Percentiles rank a stretch among this genome's conserved stretches.
These are phyloP conservation scores for Globisporangium heterothallicum DNA, from an alignment of 352 stramenopile genomes.

Conservation along the genomic window DNA sequence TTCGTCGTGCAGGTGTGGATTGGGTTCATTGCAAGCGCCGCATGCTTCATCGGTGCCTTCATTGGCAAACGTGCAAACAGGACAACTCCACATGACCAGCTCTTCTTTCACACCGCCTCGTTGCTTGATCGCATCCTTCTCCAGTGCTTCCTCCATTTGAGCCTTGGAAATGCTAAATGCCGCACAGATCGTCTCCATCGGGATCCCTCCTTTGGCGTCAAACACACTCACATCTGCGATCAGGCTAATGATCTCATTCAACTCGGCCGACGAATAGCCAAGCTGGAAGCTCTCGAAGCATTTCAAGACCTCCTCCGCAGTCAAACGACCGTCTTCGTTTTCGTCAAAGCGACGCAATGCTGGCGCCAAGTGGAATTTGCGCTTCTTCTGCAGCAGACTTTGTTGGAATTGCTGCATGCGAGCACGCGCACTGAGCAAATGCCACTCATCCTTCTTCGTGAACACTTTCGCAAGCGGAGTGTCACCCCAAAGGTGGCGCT, in stretches of 20 bases:
- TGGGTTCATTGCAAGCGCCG: conserved; percentile 58
- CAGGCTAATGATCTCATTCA: conserved; percentile 80
- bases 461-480: conserved; percentile 97
- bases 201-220: conserved; percentile 37
- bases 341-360: conserved; percentile 67
- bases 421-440: conserved; percentile 78
- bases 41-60: conserved; percentile 32
- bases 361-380: conserved; percentile 44
- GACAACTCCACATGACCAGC: conserved; percentile 47
- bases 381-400: conserved; percentile 59
- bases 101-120: conserved; percentile 13
- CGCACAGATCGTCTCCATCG: conserved; percentile 65
- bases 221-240: conserved; percentile 52
- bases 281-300: conserved; percentile 86
- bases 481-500: conserved; percentile 93
- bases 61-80: conserved; percentile 81
- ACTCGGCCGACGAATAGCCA: conserved; percentile 71
- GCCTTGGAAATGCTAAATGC: conserved; percentile 55
- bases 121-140: conserved; percentile 28
- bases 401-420: conserved; percentile 85
- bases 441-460: conserved; percentile 95
- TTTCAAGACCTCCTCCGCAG: conserved; percentile 67
- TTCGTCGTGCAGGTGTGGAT: conserved; percentile 34
- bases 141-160: conserved; percentile 51
- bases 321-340: conserved; percentile 59